Conservation (phyloP, 225 moss, liverwort and hornwort species). For the Polytrichum commune region DNA sequence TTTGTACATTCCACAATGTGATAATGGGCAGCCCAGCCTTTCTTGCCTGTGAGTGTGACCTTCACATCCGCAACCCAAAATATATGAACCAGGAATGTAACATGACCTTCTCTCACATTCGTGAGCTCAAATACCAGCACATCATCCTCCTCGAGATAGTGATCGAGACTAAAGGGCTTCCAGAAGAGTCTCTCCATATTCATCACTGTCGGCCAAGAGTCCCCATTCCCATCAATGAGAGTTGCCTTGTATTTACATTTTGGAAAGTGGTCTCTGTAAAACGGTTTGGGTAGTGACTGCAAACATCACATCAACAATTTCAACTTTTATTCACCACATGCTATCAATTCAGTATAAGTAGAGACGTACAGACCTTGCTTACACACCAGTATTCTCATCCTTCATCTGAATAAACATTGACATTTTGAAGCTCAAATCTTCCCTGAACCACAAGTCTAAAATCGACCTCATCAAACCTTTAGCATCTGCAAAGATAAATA, state of each 20-base stretch:
- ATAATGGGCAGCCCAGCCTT: slow-evolving; percentile 20
- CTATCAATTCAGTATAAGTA: background rate
- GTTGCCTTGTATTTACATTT: slow-evolving; percentile 12
- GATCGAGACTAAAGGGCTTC: slow-evolving; percentile 41
- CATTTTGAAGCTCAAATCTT: background rate
- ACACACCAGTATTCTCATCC: no score
- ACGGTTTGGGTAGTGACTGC: slow-evolving; percentile 19
- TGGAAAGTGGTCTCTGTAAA: slow-evolving; percentile 15
- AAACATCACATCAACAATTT: background rate
- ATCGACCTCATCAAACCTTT: no score
- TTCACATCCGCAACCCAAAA: slow-evolving; percentile 37
- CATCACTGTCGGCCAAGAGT: slow-evolving; percentile 19
- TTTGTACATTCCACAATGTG: slow-evolving; percentile 31
- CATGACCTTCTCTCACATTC: slow-evolving; percentile 8
- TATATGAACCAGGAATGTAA: slow-evolving; percentile 30
- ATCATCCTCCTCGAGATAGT: slow-evolving; percentile 36
- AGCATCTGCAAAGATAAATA: no score
- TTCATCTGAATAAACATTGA: background rate
- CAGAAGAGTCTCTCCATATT: slow-evolving; percentile 23
- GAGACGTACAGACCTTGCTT: background rate
- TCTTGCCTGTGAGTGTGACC: slow-evolving; percentile 10
- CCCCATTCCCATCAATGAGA: slow-evolving; percentile 19
- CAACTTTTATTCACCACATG: background rate
- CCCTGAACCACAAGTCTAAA: no score
- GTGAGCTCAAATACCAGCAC: slow-evolving; percentile 25